These are phyloP conservation scores for Pseudoscleropodium purum DNA, from an alignment of 225 moss, liverwort and hornwort genomes.

Conservation along the genomic window DNA sequence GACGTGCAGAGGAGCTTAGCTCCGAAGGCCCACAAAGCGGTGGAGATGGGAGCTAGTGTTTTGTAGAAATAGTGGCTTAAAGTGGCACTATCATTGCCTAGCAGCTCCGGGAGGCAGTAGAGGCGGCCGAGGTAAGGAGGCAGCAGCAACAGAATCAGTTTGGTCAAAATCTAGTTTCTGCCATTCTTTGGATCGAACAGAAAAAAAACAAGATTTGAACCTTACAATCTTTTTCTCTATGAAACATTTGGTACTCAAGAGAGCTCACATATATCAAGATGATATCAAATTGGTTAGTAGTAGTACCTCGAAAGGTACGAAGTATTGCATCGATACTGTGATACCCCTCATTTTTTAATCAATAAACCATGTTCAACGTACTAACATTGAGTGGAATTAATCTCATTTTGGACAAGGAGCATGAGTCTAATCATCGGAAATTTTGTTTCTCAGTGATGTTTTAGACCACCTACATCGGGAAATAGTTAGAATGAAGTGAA, in stretches of 20 bases:
- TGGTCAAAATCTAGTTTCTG: neutral
- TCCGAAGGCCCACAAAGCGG: neutral
- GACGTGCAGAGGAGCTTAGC: too few species aligned
- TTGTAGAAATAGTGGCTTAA: slow-evolving; percentile 66
- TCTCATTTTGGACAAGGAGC: neutral
- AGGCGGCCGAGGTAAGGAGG: slow-evolving; percentile 41
- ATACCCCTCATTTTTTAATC: neutral
- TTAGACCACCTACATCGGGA: neutral
- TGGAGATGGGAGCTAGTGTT: slow-evolving; percentile 29
- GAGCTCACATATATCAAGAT: neutral
- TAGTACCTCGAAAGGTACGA: neutral
- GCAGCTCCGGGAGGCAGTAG: slow-evolving; percentile 52
- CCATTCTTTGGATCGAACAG: neutral
- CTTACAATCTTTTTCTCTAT: neutral
- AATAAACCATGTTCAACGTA: neutral
- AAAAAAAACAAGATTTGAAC: neutral
- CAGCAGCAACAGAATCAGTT: neutral
- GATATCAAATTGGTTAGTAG: neutral
- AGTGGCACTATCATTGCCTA: slow-evolving; percentile 42
- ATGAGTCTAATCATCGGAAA: neutral
- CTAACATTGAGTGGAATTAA: neutral
- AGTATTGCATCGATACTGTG: neutral
- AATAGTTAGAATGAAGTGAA: neutral
- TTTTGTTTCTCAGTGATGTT: neutral
- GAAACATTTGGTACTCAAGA: neutral